Percentiles rank a stretch among this genome's conserved stretches.
phyloP scores from a whole-genome alignment of 768 basidiomycete genomes.

The Psilocybe cyanescens region DNA sequence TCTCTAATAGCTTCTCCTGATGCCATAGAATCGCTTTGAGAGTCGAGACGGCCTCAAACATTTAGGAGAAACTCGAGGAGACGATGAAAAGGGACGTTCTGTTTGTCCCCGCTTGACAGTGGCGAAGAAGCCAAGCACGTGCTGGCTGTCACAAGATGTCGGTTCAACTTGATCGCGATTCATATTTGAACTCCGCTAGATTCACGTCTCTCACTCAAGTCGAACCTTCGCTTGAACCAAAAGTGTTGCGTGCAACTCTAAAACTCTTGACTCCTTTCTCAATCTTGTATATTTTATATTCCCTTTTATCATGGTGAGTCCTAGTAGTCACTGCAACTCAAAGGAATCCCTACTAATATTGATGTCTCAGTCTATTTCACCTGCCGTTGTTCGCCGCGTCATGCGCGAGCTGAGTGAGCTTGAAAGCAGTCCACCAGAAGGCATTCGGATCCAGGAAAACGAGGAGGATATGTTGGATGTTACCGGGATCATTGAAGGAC shows the following conservation, averaged over 20 bases:
- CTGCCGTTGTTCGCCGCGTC: conserved; percentile 77
- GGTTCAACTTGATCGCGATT: conserved; percentile 20
- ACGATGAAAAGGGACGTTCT: neutral
- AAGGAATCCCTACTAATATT: neutral
- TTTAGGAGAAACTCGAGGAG: no score
- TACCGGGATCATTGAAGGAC: conserved; percentile 87
- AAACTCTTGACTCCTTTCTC: conserved; percentile 4
- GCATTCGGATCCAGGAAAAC: conserved; percentile 84
- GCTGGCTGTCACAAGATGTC: conserved; percentile 12
- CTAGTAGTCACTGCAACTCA: neutral
- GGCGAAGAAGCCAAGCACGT: neutral
- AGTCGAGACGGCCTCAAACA: no score
- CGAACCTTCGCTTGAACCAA: conserved; percentile 5
- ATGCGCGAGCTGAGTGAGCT: conserved; percentile 87
- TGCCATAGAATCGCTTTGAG: no score
- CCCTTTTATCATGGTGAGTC: conserved; percentile 19
- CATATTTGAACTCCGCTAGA: conserved; percentile 21
- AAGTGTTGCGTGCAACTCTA: neutral
- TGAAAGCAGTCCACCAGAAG: conserved; percentile 84
- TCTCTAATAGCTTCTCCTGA: no score
- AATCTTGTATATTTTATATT: conserved; percentile 1
- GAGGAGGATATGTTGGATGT: conserved; percentile 92
- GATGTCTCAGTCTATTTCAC: conserved; percentile 41
- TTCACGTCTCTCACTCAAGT: conserved; percentile 22
- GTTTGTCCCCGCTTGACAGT: neutral